These are phyloP conservation scores for Backusella psychrophila DNA, from an alignment of 192 early-diverging fungal species.

Conservation along the genomic window DNA sequence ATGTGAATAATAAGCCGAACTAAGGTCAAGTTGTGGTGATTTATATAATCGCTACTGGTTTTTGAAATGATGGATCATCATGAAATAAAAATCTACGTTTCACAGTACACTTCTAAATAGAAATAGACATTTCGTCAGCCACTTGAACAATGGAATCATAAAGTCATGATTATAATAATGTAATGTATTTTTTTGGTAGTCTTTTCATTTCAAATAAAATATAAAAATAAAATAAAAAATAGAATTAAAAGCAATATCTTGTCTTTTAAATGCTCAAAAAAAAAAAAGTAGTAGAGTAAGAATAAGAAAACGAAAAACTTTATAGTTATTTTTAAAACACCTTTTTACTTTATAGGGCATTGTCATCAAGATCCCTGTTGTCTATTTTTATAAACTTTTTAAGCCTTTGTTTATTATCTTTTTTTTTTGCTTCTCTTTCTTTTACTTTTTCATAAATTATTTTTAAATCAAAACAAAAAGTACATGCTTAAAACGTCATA, in stretches of 20 bases:
- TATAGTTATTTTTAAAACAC: slow-evolving; percentile 8
- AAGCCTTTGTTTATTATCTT: background rate
- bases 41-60: too few relatives aligned
- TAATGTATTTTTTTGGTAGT: too few relatives aligned
- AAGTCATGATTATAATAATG: too few relatives aligned
- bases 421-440: background rate
- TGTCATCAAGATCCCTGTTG: background rate
- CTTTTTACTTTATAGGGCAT: background rate
- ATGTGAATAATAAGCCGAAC: too few relatives aligned
- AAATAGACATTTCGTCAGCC: background rate
- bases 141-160: background rate
- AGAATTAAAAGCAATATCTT: background rate
- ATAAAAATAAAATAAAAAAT: too few relatives aligned
- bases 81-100: background rate
- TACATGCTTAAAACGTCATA: background rate
- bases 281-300: background rate
- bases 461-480: background rate
- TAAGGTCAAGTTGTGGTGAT: too few relatives aligned
- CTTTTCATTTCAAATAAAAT: too few relatives aligned
- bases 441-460: background rate
- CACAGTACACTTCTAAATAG: background rate
- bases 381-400: background rate
- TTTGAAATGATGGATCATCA: too few relatives aligned
- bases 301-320: background rate
- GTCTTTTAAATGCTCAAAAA: background rate